Evolutionary conservation across 768 basidiomycete genomes (phyloP), one percentile per base, ranked within the genome.

Genomic region (Kwoniella sp.): DNA sequence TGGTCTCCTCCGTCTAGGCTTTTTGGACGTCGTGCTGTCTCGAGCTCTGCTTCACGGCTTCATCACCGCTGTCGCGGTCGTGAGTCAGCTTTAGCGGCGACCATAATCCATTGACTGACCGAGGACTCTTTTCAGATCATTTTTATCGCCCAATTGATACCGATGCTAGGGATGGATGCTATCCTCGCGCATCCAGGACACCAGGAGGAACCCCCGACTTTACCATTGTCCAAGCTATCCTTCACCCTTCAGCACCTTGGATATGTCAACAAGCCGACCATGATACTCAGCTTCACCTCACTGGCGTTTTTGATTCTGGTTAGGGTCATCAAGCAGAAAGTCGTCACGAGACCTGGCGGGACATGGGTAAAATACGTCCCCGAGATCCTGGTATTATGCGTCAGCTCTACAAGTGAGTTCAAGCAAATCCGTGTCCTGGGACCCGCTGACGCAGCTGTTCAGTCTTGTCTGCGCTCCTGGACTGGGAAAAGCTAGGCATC

Each of bases 11-110:
- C 80, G 89, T 22, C 78, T 96, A 9, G 90, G 91, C 2, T 93
- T 93, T 74, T 82, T 93, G 46, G 92, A 96, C 70, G 91, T 93
- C 11, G 87, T 93, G 5, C 80, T 96, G 25, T 89, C 88, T 63
- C 84, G 89, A 46, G 88, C 90, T 3, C 79, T 93, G 12, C 79
- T 93, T 48, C 81, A 88, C 25, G 91, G 91, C 2, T 92, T 93
- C 69, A 81, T 93, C 38, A 83, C 84, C 1, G 89, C 90, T 14
- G 80, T 91, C 23, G 75, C 69, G 40, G 53, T 66, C 2, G 67
- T 71, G 34, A 38, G 62, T 57, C 1, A 15, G 14, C 31, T n/a
- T n/a, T n/a, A n/a, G n/a, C 20, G 6, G 11, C 12, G 9, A 15
- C 40, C 20, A 20, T 15, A 6, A 15, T 27, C n/a, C 4, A 26